Base-by-base conservation (phyloP, 2,329 filamentous ascomycete species). In the Colletotrichum nymphaeae region DNA sequence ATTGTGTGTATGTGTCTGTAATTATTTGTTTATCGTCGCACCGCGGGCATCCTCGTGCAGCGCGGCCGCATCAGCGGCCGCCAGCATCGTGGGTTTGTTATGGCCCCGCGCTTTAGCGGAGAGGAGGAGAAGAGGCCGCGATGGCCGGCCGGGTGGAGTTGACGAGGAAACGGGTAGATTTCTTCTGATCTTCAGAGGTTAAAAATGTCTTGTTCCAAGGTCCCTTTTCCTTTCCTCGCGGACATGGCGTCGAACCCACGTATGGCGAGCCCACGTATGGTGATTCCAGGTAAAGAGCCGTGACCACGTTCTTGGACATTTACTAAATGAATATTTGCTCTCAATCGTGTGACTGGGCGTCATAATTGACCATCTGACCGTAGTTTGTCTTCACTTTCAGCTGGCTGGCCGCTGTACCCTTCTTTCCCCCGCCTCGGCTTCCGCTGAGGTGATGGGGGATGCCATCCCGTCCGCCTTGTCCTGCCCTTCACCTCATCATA, bases 51-150 rank as follows among this genome's bases (percentile, higher is more conserved):
- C 26, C 28, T 59, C 53, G 59, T 73, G 70, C 66, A 70, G 70
- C 70, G 67, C 67, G 71, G 67, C 71, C 71, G 14, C 16, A 49
- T 8, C 46, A 70, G 71, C 71, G 71, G 67, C 71, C 71, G 67
- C 71, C 71, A 66, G 60, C 55, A 35, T 62, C 28, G 14, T 49
- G n/a, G 42, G 42, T 68, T 57, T 68, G 49, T 60, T 69, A 30
- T 64, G 65, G 59, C 26, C 59, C 68, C 46, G 63, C 55, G 11
- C 7, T 24, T 22, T 22, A 22, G 16, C 24, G 35, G 37, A 14
- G 22, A 53, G 26, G 24, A 53, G 52, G 14, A 56, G 30, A 16
- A 16, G 11, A 28, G 24, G 62, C n/a, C 59, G 19, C 59, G 46
- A 64, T 64, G 49, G 46, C 16, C 22, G 62, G 62, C n/a, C 22